Evolutionary conservation across 768 basidiomycete genomes (phyloP), one percentile per base, ranked within the genome.

Genomic region (Pleurotus ostreatus): DNA sequence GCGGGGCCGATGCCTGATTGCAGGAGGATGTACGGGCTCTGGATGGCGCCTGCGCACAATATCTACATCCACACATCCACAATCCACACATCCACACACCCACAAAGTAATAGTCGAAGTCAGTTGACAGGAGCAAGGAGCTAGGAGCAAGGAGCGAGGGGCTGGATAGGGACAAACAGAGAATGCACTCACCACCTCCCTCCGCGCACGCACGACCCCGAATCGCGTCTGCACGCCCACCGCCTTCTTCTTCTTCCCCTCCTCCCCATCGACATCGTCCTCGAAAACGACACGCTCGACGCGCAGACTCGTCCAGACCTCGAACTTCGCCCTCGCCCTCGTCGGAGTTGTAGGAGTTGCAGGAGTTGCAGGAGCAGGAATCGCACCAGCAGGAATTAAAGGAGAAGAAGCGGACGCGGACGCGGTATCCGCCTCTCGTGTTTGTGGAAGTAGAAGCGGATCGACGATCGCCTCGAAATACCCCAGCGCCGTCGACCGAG

Each of bases 161-260:
- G n/a, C n/a, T n/a, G n/a, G n/a, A n/a, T n/a, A n/a, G n/a, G n/a
- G n/a, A n/a, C n/a, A n/a, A n/a, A n/a, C n/a, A n/a, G n/a, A n/a
- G n/a, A n/a, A n/a, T n/a, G n/a, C n/a, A 46, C 54, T 13, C 38
- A 55, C 54, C 41, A 55, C 43, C 46, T 55, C 54, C 16, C 38
- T 18, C n/a, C 26, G 25, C 11, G 54, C 54, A 9, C 25, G 45
- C 2, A 55, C 8, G 1, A 30, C 45, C 12, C 54, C 54, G n/a
- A 46, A 46, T 9, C 9, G 41, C 20, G 54, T 55, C 44, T 45
- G 22, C 16, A 55, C 45, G 2, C 54, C 54, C 11, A 55, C 43
- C 16, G 54, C 54, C 12, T 46, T 55, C 23, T 23, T 15, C 18
- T 6, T 40, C 16, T 23, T n/a, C 11, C 22, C 37, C n/a, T 5